Evolutionary conservation across 73 alveolate genomes (phyloP).

Genomic region (Paramecium biaurelia): DNA sequence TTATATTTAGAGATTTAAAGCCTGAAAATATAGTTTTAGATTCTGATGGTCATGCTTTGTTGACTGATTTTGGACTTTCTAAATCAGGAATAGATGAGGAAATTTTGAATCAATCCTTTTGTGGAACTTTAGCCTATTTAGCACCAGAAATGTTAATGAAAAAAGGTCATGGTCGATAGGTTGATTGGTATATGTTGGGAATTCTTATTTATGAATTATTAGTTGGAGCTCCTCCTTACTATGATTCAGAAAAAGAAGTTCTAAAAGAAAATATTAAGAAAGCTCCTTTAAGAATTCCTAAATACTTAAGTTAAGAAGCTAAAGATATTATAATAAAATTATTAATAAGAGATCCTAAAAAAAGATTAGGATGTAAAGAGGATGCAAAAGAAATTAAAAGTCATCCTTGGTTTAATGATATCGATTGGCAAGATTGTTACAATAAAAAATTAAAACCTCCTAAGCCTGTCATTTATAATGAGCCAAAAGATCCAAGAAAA

Average conservation of each 20-base stretch:
- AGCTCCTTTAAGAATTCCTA: constrained; percentile 27
- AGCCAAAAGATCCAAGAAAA: background rate
- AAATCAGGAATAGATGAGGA: constrained; percentile 86
- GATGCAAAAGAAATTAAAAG: constrained; percentile 78
- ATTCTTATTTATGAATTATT: constrained; percentile 94
- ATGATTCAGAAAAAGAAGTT: constrained; percentile 22
- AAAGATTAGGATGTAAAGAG: constrained; percentile 70
- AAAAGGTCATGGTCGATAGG: constrained; percentile 94
- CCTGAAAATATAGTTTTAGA: constrained; percentile 96
- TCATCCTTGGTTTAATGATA: constrained; percentile 81
- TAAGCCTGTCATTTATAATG: constrained; percentile 56
- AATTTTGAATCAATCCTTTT: constrained; percentile 65
- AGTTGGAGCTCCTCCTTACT: constrained; percentile 74
- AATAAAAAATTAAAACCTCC: constrained; percentile 88
- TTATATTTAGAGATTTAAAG: constrained; percentile 92
- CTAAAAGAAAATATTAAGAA: constrained; percentile 10
- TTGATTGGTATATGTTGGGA: constrained; percentile 91
- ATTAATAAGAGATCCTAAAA: constrained; percentile 67
- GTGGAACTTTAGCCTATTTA: constrained; percentile 89
- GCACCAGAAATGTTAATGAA: constrained; percentile 96
- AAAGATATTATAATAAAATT: constrained; percentile 63
- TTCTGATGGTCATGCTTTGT: constrained; percentile 93
- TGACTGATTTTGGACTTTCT: constrained; percentile 96
- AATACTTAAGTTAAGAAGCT: constrained; percentile 34
- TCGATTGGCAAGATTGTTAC: constrained; percentile 90